These are phyloP conservation scores for Naganishia antarctica DNA, from an alignment of 768 basidiomycete species.

Conservation along the genomic window DNA sequence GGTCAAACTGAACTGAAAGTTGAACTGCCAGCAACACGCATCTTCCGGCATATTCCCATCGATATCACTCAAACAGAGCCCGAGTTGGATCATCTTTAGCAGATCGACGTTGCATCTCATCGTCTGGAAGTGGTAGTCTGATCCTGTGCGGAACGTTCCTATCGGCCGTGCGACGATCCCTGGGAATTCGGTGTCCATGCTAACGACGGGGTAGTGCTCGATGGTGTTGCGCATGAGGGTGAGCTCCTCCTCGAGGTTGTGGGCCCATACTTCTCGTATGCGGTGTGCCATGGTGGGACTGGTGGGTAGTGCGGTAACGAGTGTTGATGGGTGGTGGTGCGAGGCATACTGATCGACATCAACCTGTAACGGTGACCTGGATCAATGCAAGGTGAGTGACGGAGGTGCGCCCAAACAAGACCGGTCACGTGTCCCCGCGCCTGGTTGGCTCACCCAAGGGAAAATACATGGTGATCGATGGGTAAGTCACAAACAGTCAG, in stretches of 20 bases:
- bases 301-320: not conserved
- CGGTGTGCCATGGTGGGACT: constrained; percentile 22
- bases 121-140: constrained; percentile 98
- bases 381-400: not conserved
- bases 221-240: constrained; percentile 76
- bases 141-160: constrained; percentile 89
- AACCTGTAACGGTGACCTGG: too few relatives aligned
- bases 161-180: constrained; percentile 97
- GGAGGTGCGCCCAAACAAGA: constrained; percentile 4
- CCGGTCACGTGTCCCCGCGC: not conserved
- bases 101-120: constrained; percentile 99
- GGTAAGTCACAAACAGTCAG: not conserved
- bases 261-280: constrained; percentile 63
- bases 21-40: constrained; percentile 97
- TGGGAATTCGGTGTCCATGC: constrained; percentile 99
- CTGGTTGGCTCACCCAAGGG: not conserved
- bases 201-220: constrained; percentile 86
- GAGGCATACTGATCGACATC: too few relatives aligned
- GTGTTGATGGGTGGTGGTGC: too few relatives aligned
- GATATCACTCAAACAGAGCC: constrained; percentile 88
- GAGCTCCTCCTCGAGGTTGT: constrained; percentile 90
- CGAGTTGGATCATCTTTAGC: constrained; percentile 94
- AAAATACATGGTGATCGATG: constrained; percentile 21
- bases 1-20: constrained; percentile 86
- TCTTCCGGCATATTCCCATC: constrained; percentile 81